phyloP scores from a whole-genome alignment of 2,329 filamentous ascomycete species.

The Fusarium sp. region DNA sequence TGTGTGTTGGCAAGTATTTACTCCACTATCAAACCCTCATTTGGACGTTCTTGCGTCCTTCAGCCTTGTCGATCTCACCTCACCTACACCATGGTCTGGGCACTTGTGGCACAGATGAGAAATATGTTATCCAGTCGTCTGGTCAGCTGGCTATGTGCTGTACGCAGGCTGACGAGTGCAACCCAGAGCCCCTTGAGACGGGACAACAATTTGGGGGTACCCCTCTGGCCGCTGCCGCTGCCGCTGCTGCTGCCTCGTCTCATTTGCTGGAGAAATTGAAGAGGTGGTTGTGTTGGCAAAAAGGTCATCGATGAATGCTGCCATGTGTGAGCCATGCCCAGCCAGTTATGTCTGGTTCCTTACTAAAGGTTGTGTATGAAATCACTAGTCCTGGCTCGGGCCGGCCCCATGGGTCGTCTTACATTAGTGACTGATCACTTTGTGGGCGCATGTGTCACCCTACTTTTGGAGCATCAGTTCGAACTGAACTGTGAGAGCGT shows the following conservation, averaged over 20 bases:
- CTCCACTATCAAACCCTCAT: slow-evolving; percentile 26
- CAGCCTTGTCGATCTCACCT: slow-evolving; percentile 42
- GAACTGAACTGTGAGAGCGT: slow-evolving; percentile 22
- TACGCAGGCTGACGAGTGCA: slow-evolving; percentile 44
- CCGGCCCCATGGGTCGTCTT: slow-evolving; percentile 49
- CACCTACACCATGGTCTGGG: slow-evolving; percentile 39
- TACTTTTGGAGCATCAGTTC: slow-evolving; percentile 30
- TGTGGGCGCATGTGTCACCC: slow-evolving; percentile 31
- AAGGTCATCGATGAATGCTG: slow-evolving; percentile 29
- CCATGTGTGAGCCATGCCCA: slow-evolving; percentile 14
- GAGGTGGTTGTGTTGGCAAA: slow-evolving; percentile 39
- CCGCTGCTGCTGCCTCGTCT: slow-evolving; percentile 13
- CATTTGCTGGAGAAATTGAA: slow-evolving; percentile 23
- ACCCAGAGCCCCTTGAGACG: slow-evolving; percentile 16
- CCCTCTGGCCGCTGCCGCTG: slow-evolving; percentile 10
- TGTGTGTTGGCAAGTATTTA: slow-evolving; percentile 22
- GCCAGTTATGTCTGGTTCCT: slow-evolving; percentile 23
- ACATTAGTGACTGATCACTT: slow-evolving; percentile 47
- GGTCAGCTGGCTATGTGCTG: slow-evolving; percentile 42
- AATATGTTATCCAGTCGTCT: slow-evolving; percentile 17
- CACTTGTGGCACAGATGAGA: slow-evolving; percentile 27
- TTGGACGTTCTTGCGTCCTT: slow-evolving; percentile 18
- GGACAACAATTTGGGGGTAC: slow-evolving; percentile 6
- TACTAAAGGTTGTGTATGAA: slow-evolving; percentile 17
- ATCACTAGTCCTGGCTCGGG: slow-evolving; percentile 45